Evolutionary conservation across 2,329 filamentous ascomycete species (phyloP).

Genomic region (Diaporthe sp.): DNA sequence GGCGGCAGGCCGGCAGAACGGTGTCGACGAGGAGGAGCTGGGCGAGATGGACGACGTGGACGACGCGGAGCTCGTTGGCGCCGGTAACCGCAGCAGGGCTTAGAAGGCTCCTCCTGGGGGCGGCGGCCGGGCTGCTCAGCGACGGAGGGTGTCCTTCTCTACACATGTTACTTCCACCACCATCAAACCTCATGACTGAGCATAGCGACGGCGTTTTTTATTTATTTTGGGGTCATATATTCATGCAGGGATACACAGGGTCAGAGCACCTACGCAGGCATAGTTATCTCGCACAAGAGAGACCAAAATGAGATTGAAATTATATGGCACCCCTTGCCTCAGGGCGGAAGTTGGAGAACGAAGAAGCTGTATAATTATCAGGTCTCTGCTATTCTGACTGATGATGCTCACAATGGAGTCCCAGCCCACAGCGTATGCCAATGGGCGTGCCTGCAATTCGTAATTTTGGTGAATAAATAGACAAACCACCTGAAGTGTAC

Average conservation of each 20-base stretch:
- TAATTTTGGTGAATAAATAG: too few relatives aligned
- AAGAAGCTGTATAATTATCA: too few relatives aligned
- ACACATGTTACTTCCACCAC: background rate
- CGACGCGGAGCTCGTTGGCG: conserved; percentile 34
- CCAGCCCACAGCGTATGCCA: too few relatives aligned
- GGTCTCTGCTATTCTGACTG: background rate
- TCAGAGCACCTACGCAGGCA: background rate
- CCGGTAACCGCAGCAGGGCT: conserved; percentile 35
- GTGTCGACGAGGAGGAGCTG: conserved; percentile 39
- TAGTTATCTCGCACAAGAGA: background rate
- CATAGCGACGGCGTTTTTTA: conserved; percentile 39
- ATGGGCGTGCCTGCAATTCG: background rate
- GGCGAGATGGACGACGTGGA: conserved; percentile 39
- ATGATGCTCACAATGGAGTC: background rate
- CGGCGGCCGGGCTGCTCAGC: conserved; percentile 23
- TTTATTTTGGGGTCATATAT: background rate
- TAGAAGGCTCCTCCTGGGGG: conserved; percentile 17
- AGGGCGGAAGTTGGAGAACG: background rate
- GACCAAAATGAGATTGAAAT: background rate
- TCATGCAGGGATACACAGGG: background rate
- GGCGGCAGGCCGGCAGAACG: conserved; percentile 1
- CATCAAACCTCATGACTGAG: conserved; percentile 1
- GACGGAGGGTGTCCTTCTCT: conserved; percentile 12
- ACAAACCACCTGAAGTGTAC: too few relatives aligned
- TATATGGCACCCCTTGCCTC: background rate